These are phyloP conservation scores for Goffeauzyma gilvescens DNA, from an alignment of 768 basidiomycete genomes.

Conservation along the genomic window DNA sequence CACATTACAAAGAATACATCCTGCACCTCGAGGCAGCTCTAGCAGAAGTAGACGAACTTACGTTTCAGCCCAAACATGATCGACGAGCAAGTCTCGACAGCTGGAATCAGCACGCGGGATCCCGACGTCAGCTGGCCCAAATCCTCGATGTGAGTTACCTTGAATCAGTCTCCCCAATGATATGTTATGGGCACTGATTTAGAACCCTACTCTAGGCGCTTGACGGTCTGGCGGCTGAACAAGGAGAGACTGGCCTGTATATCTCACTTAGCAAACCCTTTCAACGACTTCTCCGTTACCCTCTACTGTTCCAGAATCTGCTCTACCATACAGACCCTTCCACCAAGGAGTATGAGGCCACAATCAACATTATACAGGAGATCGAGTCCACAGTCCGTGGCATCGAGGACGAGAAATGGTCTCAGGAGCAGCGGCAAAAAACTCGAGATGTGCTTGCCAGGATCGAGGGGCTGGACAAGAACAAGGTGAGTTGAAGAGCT, in stretches of 20 bases:
- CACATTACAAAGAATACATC: slow-evolving; percentile 84
- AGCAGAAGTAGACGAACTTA: slow-evolving; percentile 69
- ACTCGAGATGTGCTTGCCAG: slow-evolving; percentile 88
- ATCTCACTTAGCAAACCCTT: slow-evolving; percentile 95
- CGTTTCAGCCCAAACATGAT: too few species aligned
- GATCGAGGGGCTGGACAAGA: slow-evolving; percentile 88
- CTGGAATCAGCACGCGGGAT: too few species aligned
- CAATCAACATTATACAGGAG: slow-evolving; percentile 87
- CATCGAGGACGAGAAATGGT: slow-evolving; percentile 95
- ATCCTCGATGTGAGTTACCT: too few species aligned
- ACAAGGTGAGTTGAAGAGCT: slow-evolving; percentile 46
- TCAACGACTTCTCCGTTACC: slow-evolving; percentile 89
- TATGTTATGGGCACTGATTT: too few species aligned
- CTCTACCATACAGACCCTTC: slow-evolving; percentile 79
- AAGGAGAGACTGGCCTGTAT: slow-evolving; percentile 81
- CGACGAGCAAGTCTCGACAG: too few species aligned
- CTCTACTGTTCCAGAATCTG: slow-evolving; percentile 88
- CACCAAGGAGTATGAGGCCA: slow-evolving; percentile 83
- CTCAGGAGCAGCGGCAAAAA: slow-evolving; percentile 86
- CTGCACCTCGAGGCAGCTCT: slow-evolving; percentile 82
- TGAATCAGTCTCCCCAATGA: too few species aligned
- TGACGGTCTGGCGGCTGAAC: slow-evolving; percentile 60
- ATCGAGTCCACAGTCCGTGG: slow-evolving; percentile 88
- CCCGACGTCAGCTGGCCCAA: too few species aligned
- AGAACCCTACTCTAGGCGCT: slow-evolving; percentile 35